Conservation (phyloP, 2,329 filamentous ascomycete species). For the Aspergillus sp. region DNA sequence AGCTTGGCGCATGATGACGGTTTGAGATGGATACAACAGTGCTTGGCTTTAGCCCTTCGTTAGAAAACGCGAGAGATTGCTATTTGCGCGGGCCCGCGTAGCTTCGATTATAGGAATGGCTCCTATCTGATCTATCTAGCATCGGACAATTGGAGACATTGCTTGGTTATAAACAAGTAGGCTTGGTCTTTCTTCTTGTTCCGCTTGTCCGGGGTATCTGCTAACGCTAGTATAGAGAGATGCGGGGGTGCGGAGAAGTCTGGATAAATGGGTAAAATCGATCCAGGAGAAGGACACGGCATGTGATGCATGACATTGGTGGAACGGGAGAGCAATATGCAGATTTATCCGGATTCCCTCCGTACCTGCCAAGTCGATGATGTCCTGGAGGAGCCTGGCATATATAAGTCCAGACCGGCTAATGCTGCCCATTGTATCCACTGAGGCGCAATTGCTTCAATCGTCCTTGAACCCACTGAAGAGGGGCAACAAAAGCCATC, state of each 20-base stretch:
- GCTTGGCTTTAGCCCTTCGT: too few relatives aligned
- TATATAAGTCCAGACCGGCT: not conserved
- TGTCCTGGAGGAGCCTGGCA: not conserved
- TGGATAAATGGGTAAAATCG: slow-evolving; percentile 1
- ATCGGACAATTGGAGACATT: too few relatives aligned
- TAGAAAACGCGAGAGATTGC: too few relatives aligned
- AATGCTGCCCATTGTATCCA: slow-evolving; percentile 1
- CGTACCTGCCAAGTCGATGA: not conserved
- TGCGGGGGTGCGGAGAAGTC: not conserved
- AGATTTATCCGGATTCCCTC: not conserved
- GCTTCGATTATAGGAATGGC: too few relatives aligned
- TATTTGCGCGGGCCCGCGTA: too few relatives aligned
- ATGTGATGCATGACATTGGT: too few relatives aligned
- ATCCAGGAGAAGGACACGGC: not conserved
- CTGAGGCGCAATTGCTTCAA: slow-evolving; percentile 10
- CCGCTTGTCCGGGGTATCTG: not conserved
- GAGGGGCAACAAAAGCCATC: slow-evolving; percentile 56
- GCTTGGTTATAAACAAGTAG: too few relatives aligned
- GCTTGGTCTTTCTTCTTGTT: not conserved
- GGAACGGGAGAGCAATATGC: not conserved
- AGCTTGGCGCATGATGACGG: not conserved
- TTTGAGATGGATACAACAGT: not conserved
- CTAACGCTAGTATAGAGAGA: not conserved
- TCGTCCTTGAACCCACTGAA: slow-evolving; percentile 30
- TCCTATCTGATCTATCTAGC: too few relatives aligned